Percentiles rank a stretch among this genome's conserved stretches.
Evolutionary conservation across 2,329 filamentous ascomycete species (phyloP).

Genomic region (Akanthomyces dipterigenus): DNA sequence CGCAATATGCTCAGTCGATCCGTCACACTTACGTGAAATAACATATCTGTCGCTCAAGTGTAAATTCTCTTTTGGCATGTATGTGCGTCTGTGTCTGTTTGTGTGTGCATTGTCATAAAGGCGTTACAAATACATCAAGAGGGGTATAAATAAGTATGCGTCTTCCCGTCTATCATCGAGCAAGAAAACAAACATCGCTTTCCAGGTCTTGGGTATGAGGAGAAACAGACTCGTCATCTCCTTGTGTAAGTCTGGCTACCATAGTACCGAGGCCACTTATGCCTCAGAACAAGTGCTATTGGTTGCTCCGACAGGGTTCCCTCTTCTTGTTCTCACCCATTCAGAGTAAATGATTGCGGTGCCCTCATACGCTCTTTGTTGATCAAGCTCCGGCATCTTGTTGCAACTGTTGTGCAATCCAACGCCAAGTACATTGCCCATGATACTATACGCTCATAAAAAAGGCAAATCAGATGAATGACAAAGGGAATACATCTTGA

Average conservation of each 20-base stretch:
- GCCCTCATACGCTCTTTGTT: not conserved
- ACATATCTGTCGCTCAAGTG: not conserved
- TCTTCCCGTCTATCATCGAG: slow-evolving; percentile 18
- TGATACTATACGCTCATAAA: slow-evolving; percentile 8
- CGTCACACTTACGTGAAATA: not conserved
- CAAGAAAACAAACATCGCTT: slow-evolving; percentile 13
- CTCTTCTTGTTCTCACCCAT: not conserved
- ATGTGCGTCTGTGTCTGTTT: not conserved
- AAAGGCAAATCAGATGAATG: slow-evolving; percentile 1
- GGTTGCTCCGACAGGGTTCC: not conserved
- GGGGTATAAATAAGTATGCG: slow-evolving; percentile 15
- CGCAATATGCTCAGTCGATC: too few relatives aligned
- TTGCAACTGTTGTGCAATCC: slow-evolving; percentile 4
- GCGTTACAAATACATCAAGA: slow-evolving; percentile 22
- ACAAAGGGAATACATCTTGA: slow-evolving; percentile 8
- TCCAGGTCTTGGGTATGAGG: not conserved
- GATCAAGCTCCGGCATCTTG: not conserved
- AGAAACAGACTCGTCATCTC: not conserved
- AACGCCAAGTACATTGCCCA: slow-evolving; percentile 11
- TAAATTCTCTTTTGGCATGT: not conserved
- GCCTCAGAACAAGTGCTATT: not conserved
- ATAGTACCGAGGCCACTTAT: not conserved
- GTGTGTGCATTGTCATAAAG: slow-evolving; percentile 16
- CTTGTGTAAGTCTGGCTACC: not conserved
- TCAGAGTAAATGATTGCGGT: not conserved